Conservation (phyloP, 2,329 filamentous ascomycete species). For the Sporothrix brunneoviolacea region DNA sequence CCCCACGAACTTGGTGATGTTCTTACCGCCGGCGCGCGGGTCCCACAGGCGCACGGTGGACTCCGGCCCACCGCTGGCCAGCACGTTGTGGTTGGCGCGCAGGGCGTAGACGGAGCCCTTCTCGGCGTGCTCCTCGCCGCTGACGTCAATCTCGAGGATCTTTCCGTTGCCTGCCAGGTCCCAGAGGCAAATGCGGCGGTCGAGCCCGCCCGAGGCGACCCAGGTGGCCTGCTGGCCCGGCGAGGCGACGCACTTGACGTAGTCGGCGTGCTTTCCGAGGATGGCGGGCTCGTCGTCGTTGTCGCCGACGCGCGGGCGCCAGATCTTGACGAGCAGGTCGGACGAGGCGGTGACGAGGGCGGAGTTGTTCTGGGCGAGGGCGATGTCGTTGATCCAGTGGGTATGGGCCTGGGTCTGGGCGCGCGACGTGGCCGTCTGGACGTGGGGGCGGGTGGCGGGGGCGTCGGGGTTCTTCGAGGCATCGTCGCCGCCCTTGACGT, state of each 20-base stretch:
- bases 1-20: constrained; percentile 92
- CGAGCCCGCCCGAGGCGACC: constrained; percentile 90
- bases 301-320: constrained; percentile 67
- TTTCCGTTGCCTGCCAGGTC: constrained; percentile 84
- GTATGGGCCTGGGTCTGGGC: constrained; percentile 69
- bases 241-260: constrained; percentile 88
- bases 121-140: constrained; percentile 72
- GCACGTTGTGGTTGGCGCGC: constrained; percentile 67
- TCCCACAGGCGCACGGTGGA: constrained; percentile 92
- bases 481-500: no score
- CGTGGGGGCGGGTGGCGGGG: constrained; percentile 25
- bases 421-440: constrained; percentile 48
- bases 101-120: constrained; percentile 96
- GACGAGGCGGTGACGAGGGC: constrained; percentile 85
- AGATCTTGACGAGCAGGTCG: constrained; percentile 88
- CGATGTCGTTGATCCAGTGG: constrained; percentile 93
- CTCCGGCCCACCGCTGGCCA: constrained; percentile 91
- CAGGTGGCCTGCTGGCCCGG: constrained; percentile 60
- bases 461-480: constrained; percentile 6
- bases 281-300: constrained; percentile 64
- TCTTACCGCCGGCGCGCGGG: constrained; percentile 68
- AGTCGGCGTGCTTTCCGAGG: constrained; percentile 90
- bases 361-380: constrained; percentile 68
- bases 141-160: constrained; percentile 77
- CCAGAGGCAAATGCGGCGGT: constrained; percentile 89